Percentiles rank a stretch among this genome's conserved stretches.
Evolutionary conservation across 495 filamentous ascomycete genomes (phyloP).

Genomic region (Cryomyces antarcticus): DNA sequence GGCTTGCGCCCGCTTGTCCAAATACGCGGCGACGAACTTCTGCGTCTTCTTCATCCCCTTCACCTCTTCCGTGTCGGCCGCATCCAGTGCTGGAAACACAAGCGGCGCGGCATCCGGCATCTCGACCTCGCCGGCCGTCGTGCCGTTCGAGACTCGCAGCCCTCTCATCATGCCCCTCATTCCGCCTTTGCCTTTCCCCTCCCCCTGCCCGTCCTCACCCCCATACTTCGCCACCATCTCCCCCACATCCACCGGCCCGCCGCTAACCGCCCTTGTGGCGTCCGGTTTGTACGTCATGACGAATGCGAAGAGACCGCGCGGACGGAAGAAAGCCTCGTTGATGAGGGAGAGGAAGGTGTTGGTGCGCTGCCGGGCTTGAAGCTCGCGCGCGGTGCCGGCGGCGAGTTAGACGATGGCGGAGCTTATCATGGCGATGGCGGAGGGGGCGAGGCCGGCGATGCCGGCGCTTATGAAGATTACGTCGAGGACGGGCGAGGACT

Average conservation of each 20-base stretch:
- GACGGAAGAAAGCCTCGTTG: constrained; percentile 37
- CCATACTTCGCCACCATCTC: constrained; percentile 13
- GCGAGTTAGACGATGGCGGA: constrained; percentile 24
- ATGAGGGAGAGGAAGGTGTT: constrained; percentile 35
- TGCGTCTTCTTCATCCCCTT: constrained; percentile 18
- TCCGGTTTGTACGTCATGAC: constrained; percentile 39
- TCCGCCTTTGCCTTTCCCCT: neutral
- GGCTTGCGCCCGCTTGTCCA: constrained; percentile 29
- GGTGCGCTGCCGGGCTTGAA: constrained; percentile 17
- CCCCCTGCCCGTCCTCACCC: neutral
- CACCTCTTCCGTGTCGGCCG: constrained; percentile 13
- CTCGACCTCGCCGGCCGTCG: constrained; percentile 25
- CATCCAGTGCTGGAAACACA: constrained; percentile 32
- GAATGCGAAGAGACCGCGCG: constrained; percentile 36
- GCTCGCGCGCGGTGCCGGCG: constrained; percentile 18
- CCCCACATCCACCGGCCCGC: constrained; percentile 15
- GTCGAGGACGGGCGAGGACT: constrained; percentile 4
- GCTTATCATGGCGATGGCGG: constrained; percentile 23
- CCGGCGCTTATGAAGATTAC: constrained; percentile 6
- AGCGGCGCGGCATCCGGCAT: constrained; percentile 33
- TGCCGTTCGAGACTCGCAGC: constrained; percentile 20
- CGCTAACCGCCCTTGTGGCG: constrained; percentile 7
- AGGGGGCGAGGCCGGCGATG: constrained; percentile 17
- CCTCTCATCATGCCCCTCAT: constrained; percentile 17
- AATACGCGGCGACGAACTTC: constrained; percentile 30